Conservation (phyloP, 2,329 filamentous ascomycete species). For the Daldinia eschscholtzii region DNA sequence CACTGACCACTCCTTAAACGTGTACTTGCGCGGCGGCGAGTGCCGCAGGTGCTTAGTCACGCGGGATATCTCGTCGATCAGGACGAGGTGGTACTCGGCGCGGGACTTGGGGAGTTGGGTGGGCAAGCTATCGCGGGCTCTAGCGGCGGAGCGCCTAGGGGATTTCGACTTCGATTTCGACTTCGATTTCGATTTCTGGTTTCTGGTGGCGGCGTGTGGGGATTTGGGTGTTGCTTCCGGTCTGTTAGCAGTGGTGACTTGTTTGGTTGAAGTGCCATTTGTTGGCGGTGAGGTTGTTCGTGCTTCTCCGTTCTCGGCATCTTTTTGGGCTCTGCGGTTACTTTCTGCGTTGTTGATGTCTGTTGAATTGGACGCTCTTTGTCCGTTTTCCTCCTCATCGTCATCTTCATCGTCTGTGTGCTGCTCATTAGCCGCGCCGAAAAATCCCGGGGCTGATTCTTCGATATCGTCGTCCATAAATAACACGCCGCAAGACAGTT, state of each 20-base stretch:
- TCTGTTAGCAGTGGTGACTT: neutral
- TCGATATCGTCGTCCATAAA: slow-evolving; percentile 56
- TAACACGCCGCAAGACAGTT: slow-evolving; percentile 59
- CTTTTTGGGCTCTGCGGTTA: slow-evolving; percentile 18
- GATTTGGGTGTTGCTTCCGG: slow-evolving; percentile 1
- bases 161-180: slow-evolving; percentile 11
- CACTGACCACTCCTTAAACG: slow-evolving; percentile 62
- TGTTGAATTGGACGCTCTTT: slow-evolving; percentile 24
- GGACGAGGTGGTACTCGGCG: slow-evolving; percentile 70
- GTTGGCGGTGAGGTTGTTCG: slow-evolving; percentile 36
- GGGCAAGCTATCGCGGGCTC: slow-evolving; percentile 54
- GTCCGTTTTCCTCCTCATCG: slow-evolving; percentile 35
- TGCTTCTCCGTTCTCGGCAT: slow-evolving; percentile 48
- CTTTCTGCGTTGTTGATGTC: slow-evolving; percentile 44
- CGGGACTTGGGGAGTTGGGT: slow-evolving; percentile 57
- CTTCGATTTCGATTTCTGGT: neutral
- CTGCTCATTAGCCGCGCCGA: slow-evolving; percentile 55
- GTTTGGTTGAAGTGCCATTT: neutral
- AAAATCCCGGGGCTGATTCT: slow-evolving; percentile 58
- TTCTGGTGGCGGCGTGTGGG: neutral
- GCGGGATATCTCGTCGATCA: slow-evolving; percentile 78
- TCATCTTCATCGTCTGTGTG: slow-evolving; percentile 41
- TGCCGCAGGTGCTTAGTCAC: slow-evolving; percentile 73
- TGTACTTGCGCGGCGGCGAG: slow-evolving; percentile 73
- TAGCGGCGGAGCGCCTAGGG: slow-evolving; percentile 29